phyloP scores from a whole-genome alignment of 2,329 filamentous ascomycete species.

The Chaetomium olivaceum region DNA sequence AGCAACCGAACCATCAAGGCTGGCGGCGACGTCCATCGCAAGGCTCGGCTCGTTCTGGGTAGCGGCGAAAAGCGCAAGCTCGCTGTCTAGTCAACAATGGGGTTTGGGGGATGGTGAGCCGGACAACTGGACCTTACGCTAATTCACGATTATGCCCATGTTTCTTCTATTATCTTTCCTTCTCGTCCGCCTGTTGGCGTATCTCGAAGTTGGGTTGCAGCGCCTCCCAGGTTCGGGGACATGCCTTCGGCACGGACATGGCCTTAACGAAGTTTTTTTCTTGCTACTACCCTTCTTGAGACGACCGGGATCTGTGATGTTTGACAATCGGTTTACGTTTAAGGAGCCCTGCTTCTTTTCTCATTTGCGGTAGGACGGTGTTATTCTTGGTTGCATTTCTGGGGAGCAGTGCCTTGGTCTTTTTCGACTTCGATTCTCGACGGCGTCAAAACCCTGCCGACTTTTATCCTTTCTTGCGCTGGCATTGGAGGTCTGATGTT shows the following conservation, averaged over 20 bases:
- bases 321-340: constrained; percentile 17
- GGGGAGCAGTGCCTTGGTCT: constrained; percentile 19
- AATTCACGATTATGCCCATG: constrained; percentile 36
- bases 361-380: constrained; percentile 17
- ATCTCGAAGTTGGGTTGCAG: constrained; percentile 25
- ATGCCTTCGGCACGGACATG: background rate
- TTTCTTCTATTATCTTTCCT: constrained; percentile 21
- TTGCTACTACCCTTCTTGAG: constrained; percentile 1
- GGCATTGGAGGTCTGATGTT: background rate
- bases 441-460: background rate
- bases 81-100: constrained; percentile 33
- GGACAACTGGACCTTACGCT: constrained; percentile 30
- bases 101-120: constrained; percentile 13
- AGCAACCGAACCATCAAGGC: constrained; percentile 56
- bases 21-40: constrained; percentile 67
- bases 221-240: constrained; percentile 19
- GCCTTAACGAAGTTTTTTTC: constrained; percentile 17
- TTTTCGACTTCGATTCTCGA: constrained; percentile 10
- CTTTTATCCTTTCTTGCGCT: background rate
- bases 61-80: constrained; percentile 89
- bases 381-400: constrained; percentile 26
- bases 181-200: constrained; percentile 18
- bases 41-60: constrained; percentile 83
- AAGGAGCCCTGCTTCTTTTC: constrained; percentile 11
- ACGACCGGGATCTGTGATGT: constrained; percentile 18